phyloP scores from a whole-genome alignment of 805 yeast genomes.

The Schwanniomyces polymorphus region DNA sequence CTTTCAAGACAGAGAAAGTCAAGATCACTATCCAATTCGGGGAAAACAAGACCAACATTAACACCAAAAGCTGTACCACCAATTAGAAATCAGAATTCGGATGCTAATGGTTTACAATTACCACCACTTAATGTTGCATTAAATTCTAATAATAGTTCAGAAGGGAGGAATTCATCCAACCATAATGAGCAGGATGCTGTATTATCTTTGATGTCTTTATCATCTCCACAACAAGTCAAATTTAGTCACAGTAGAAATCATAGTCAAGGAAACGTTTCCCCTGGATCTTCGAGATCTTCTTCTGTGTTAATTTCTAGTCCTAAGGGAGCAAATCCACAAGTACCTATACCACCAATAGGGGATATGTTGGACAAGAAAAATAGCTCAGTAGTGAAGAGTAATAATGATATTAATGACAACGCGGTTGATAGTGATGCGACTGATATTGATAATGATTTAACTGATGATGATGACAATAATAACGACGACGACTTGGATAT shows the following conservation, averaged over 20 bases:
- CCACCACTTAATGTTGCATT: slow-evolving; percentile 32
- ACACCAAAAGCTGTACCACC: not conserved
- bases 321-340: slow-evolving; percentile 10
- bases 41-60: slow-evolving; percentile 2
- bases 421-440: slow-evolving; percentile 31
- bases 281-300: slow-evolving; percentile 14
- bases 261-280: slow-evolving; percentile 32
- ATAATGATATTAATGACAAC: slow-evolving; percentile 4
- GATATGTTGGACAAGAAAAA: slow-evolving; percentile 16
- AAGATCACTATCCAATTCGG: slow-evolving; percentile 13
- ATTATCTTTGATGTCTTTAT: slow-evolving; percentile 52
- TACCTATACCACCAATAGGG: slow-evolving; percentile 28
- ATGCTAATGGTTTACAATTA: slow-evolving; percentile 11
- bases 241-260: slow-evolving; percentile 28
- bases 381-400: not conserved
- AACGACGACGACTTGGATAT: not conserved
- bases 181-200: slow-evolving; percentile 55
- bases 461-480: slow-evolving; percentile 17
- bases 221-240: slow-evolving; percentile 46
- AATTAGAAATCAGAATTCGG: not conserved
- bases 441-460: slow-evolving; percentile 31
- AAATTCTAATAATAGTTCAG: slow-evolving; percentile 2
- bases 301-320: slow-evolving; percentile 8
- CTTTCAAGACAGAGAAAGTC: slow-evolving; percentile 30
- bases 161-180: not conserved